Conservation (phyloP, 371 early-diverging fungal genomes). For the Coemansia sp. region DNA sequence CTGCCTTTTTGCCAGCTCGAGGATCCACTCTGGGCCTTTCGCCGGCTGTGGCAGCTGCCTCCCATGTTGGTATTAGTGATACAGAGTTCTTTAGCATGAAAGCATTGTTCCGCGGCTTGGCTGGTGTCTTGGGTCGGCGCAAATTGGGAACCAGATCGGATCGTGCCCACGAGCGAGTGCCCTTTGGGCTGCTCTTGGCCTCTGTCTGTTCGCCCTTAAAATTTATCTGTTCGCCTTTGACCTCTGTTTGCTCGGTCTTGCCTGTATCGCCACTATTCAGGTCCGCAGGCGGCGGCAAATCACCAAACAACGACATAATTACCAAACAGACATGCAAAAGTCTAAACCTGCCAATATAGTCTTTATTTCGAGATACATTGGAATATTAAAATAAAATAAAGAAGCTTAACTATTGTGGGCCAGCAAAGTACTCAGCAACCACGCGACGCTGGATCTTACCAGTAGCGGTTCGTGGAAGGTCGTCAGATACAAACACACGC, state of each 20-base stretch:
- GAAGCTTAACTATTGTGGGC: constrained; percentile 26
- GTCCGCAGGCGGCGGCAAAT: constrained; percentile 32
- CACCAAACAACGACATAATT: constrained; percentile 36
- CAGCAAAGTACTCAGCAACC: constrained; percentile 49
- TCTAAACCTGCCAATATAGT: neutral
- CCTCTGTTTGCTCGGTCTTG: neutral
- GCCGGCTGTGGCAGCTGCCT: constrained; percentile 8
- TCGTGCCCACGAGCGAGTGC: constrained; percentile 17
- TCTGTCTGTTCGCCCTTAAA: neutral
- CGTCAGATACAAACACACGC: constrained; percentile 65
- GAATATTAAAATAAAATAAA: neutral
- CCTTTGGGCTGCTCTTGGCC: neutral
- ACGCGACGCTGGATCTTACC: constrained; percentile 58
- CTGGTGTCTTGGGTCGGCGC: constrained; percentile 21
- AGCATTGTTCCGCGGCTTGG: constrained; percentile 1
- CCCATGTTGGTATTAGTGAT: constrained; percentile 31
- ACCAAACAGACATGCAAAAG: neutral
- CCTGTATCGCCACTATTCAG: neutral
- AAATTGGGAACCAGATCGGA: constrained; percentile 34
- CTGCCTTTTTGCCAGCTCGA: neutral
- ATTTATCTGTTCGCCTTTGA: neutral
- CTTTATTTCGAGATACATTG: neutral
- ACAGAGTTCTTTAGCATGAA: constrained; percentile 14
- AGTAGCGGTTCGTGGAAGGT: constrained; percentile 75
- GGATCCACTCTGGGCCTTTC: neutral